Evolutionary conservation across 805 yeast genomes (phyloP).

Genomic region (Hanseniaspora valbyensis): DNA sequence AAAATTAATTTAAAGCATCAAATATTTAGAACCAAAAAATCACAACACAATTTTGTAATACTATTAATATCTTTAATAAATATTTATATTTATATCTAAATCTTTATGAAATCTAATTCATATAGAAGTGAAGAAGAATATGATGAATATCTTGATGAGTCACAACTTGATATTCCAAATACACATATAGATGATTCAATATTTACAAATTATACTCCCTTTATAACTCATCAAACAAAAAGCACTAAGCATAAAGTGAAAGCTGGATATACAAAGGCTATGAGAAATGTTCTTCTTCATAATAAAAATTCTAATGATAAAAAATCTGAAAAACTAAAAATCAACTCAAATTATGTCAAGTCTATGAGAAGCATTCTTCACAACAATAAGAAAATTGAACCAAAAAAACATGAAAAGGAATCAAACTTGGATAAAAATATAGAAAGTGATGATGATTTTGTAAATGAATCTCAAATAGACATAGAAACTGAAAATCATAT

Average conservation of each 20-base stretch:
- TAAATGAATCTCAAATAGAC: slow-evolving; percentile 2
- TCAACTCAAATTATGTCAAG: neutral
- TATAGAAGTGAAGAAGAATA: neutral
- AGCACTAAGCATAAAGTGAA: neutral
- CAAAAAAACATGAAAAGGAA: no score
- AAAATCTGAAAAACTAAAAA: neutral
- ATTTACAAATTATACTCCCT: neutral
- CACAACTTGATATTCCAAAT: neutral
- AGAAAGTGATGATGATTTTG: neutral
- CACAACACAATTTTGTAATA: no score
- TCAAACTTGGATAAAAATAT: neutral
- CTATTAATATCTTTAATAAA: no score
- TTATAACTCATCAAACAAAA: neutral
- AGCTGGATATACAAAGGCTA: neutral
- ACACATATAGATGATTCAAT: neutral
- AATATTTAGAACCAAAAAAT: no score
- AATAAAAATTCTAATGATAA: no score
- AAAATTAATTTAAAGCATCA: no score
- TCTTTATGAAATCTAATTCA: no score
- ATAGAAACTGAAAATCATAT: neutral
- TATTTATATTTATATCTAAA: no score
- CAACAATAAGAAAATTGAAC: neutral
- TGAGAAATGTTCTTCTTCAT: neutral
- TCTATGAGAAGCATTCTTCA: neutral
- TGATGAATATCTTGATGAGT: neutral